Evolutionary conservation across 2,329 filamentous ascomycete genomes (phyloP).

Genomic region (Aspergillus sp.): DNA sequence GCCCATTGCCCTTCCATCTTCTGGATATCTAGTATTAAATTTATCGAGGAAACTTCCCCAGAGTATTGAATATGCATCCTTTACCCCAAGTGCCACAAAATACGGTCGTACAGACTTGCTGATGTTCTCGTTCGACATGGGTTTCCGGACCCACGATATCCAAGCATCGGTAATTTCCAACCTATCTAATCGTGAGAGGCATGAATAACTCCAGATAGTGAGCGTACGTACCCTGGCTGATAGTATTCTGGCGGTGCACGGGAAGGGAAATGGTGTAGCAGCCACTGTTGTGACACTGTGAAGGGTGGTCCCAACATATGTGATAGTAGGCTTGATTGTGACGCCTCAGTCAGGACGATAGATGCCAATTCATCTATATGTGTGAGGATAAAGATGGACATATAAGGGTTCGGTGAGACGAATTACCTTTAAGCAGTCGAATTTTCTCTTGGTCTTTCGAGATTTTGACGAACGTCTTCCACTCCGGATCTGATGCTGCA

Average conservation of each 20-base stretch:
- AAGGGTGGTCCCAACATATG: conserved; percentile 50
- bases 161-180: conserved; percentile 27
- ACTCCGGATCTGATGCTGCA: conserved; percentile 57
- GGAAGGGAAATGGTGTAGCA: conserved; percentile 61
- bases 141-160: conserved; percentile 27
- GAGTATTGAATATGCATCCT: conserved; percentile 33
- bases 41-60: conserved; percentile 28
- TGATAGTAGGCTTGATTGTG: conserved; percentile 45
- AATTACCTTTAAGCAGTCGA: conserved; percentile 46
- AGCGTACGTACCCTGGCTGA: conserved; percentile 56
- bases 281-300: conserved; percentile 55
- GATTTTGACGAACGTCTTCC: conserved; percentile 60
- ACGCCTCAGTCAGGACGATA: conserved; percentile 44
- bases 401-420: background rate
- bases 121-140: conserved; percentile 29
- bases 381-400: conserved; percentile 11
- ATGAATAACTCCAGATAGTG: background rate
- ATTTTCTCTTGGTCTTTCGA: conserved; percentile 53
- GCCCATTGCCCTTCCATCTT: conserved; percentile 13
- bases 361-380: conserved; percentile 48
- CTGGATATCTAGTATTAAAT: conserved; percentile 16
- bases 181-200: conserved; percentile 20
- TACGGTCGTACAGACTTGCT: conserved; percentile 31
- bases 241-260: conserved; percentile 60
- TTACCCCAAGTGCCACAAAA: conserved; percentile 32